Evolutionary conservation across 306 rosid species (phyloP), one percentile per base, ranked within the genome.

Genomic region (Hylodesmum podocarpum): DNA sequence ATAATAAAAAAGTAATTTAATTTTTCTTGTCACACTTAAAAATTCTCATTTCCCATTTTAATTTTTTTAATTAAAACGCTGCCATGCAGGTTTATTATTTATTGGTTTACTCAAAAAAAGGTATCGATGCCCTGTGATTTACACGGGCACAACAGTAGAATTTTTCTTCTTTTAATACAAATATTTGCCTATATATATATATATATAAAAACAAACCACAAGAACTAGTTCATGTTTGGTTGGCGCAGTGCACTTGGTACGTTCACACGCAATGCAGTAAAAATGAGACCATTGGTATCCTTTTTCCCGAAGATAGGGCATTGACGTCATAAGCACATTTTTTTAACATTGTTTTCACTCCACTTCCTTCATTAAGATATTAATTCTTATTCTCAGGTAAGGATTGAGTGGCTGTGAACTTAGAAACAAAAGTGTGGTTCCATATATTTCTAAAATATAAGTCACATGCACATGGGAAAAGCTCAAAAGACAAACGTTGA

Each of bases 401-500:
- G 46, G 57, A 80, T 8, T 67, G 50, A 67, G 6, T 25, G 66
- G 65, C 7, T 75, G 51, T 37, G 54, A 58, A 75, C 13, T 70
- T 50, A 18, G 58, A 53, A 61, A 61, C 25, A 12, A 39, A 55
- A 68, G 67, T 21, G 67, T 18, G 46, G 18, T 34, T 14, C 16
- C 8, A 29, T 49, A 29, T 49, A 49, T 75, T 61, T 49, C 47
- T 43, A 68, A 66, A 18, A 24, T 40, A 21, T 24, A 22, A 8
- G 63, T 62, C 71, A 43, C 64, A 58, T 58, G 71, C 54, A n/a
- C 19, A 54, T n/a, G n/a, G n/a, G n/a, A n/a, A n/a, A 55, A 55
- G 66, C 59, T n/a, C 27, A 77, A 69, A 69, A 41, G 29, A 22
- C 41, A 82, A 72, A 71, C 54, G 49, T 64, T 63, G 63, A 34